Evolutionary conservation across 768 basidiomycete genomes (phyloP).

Genomic region (Rhodocollybia butyracea): DNA sequence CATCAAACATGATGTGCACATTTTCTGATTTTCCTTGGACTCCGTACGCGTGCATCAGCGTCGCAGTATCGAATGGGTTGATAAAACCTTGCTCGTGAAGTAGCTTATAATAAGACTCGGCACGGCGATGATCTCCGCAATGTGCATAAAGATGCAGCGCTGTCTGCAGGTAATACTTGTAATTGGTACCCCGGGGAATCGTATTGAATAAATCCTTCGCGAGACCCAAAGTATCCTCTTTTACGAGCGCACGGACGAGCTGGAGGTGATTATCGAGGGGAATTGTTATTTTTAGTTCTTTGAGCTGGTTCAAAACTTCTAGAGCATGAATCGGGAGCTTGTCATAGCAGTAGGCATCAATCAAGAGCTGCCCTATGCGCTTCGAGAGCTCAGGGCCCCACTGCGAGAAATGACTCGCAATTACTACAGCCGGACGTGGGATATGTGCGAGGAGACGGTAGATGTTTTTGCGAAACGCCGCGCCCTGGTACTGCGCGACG

Average conservation of each 20-base stretch:
- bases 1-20: constrained; percentile 49
- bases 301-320: constrained; percentile 39
- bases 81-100: constrained; percentile 28
- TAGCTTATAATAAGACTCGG: constrained; percentile 39
- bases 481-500: neutral
- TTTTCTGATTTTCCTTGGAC: constrained; percentile 35
- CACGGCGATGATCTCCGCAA: constrained; percentile 43
- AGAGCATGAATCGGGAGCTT: constrained; percentile 33
- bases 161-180: constrained; percentile 29
- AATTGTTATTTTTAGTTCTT: constrained; percentile 29
- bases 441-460: constrained; percentile 26
- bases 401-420: constrained; percentile 17
- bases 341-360: constrained; percentile 33
- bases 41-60: constrained; percentile 57
- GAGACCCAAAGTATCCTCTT: constrained; percentile 29
- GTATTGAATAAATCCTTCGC: constrained; percentile 43
- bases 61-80: constrained; percentile 28
- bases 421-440: constrained; percentile 24
- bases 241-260: constrained; percentile 42
- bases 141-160: constrained; percentile 54
- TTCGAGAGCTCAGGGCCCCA: constrained; percentile 25
- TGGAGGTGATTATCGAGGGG: constrained; percentile 24
- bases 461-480: constrained; percentile 26
- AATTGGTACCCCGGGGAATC: constrained; percentile 17
- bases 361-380: constrained; percentile 35